Evolutionary conservation across 176 grass and related monocot species (phyloP).

Genomic region (Elaeis guineensis): DNA sequence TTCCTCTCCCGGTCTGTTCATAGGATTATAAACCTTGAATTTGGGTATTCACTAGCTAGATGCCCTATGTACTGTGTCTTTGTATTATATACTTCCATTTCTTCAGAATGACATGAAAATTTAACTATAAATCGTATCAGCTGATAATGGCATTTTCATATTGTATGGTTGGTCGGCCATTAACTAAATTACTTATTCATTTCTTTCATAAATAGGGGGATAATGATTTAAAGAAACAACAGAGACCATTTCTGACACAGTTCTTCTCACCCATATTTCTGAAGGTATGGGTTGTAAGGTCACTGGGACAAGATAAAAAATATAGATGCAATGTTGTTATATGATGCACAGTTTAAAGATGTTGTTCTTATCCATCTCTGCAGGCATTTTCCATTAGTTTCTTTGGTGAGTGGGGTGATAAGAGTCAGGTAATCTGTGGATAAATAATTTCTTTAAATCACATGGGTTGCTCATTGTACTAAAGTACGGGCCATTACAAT

Average conservation of each 20-base stretch:
- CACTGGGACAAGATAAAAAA: conserved; percentile 6
- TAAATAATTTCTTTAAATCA: conserved; percentile 2
- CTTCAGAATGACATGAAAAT: too few relatives aligned
- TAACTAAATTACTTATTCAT: neutral
- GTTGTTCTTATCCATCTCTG: neutral
- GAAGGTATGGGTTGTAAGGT: conserved; percentile 45
- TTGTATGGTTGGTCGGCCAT: neutral
- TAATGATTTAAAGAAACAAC: conserved; percentile 76
- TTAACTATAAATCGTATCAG: too few relatives aligned
- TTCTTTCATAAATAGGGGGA: conserved; percentile 41
- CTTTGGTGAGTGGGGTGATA: conserved; percentile 99
- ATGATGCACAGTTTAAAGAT: too few relatives aligned
- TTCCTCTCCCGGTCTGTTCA: too few relatives aligned
- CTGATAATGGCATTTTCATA: too few relatives aligned
- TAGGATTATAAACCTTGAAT: too few relatives aligned
- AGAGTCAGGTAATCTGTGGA: conserved; percentile 69
- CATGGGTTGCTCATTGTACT: too few relatives aligned
- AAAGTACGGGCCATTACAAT: neutral
- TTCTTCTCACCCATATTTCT: conserved; percentile 97
- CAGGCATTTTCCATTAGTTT: conserved; percentile 99
- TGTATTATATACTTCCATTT: too few relatives aligned
- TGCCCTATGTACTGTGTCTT: too few relatives aligned
- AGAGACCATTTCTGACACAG: conserved; percentile 70
- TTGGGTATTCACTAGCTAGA: too few relatives aligned
- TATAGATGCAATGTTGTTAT: too few relatives aligned